Conservation (phyloP, 1,139 yeast genomes). For the Geotrichum klebahnii region DNA sequence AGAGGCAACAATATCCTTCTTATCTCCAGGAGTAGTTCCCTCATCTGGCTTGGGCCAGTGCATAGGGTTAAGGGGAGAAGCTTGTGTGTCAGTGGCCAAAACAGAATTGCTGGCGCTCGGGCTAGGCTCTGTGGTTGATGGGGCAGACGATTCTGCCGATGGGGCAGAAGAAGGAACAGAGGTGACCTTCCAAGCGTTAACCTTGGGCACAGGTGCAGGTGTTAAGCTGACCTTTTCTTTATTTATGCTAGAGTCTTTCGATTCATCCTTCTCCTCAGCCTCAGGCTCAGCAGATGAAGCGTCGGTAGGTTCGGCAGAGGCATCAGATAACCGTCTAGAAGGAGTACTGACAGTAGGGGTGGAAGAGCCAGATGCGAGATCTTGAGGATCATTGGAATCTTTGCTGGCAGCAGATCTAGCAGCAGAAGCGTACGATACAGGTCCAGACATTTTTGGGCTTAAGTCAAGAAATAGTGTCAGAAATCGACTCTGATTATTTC, state of each 20-base stretch:
- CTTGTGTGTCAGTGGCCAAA: conserved; percentile 13
- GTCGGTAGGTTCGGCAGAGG: conserved; percentile 1
- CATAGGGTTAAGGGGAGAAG: conserved; percentile 19
- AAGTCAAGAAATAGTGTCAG: neutral
- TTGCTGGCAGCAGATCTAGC: conserved; percentile 28
- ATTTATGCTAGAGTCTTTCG: conserved; percentile 22
- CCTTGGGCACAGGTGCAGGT: conserved; percentile 45
- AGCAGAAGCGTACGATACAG: conserved; percentile 36
- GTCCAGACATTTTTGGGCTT: conserved; percentile 28
- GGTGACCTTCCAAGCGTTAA: conserved; percentile 41
- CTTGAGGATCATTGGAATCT: conserved; percentile 20
- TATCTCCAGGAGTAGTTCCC: conserved; percentile 14
- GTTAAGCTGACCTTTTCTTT: conserved; percentile 34
- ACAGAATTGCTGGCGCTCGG: conserved; percentile 21
- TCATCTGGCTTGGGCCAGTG: conserved; percentile 25
- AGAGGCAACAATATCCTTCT: conserved; percentile 12
- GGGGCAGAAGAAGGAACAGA: conserved; percentile 8
- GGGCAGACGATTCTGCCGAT: conserved; percentile 14
- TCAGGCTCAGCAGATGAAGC: conserved; percentile 29
- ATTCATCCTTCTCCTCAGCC: conserved; percentile 26
- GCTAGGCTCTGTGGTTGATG: conserved; percentile 25
- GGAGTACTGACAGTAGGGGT: conserved; percentile 20
- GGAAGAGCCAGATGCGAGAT: neutral
- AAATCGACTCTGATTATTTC: neutral
- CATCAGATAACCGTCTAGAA: neutral